Conservation (phyloP, 495 filamentous ascomycete species). For the Tuber indicum region DNA sequence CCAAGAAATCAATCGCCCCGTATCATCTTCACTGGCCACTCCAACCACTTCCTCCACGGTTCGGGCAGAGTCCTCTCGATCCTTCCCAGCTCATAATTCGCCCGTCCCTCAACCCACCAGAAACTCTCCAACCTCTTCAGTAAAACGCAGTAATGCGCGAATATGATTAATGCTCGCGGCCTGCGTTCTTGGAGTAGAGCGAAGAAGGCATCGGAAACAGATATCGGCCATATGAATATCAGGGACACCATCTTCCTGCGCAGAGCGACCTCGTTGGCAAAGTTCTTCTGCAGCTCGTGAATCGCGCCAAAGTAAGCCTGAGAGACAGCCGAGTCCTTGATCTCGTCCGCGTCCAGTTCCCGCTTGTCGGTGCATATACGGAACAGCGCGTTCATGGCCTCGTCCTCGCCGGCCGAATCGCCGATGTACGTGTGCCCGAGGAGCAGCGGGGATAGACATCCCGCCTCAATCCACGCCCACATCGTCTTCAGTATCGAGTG, state of each 20-base stretch:
- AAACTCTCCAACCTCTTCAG: slow-evolving; percentile 38
- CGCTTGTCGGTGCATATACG: slow-evolving; percentile 34
- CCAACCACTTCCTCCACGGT: slow-evolving; percentile 42
- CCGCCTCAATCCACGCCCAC: slow-evolving; percentile 26
- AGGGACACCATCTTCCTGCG: slow-evolving; percentile 7
- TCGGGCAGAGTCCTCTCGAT: slow-evolving; percentile 40
- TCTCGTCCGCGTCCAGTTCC: slow-evolving; percentile 28
- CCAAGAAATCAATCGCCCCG: slow-evolving; percentile 8
- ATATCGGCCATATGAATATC: slow-evolving; percentile 44
- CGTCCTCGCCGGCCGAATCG: slow-evolving; percentile 3
- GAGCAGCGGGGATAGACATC: slow-evolving; percentile 20
- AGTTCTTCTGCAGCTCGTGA: slow-evolving; percentile 24
- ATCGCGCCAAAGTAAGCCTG: slow-evolving; percentile 32
- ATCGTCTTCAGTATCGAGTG: slow-evolving; percentile 25
- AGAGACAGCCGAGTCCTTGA: slow-evolving; percentile 33
- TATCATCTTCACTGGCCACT: slow-evolving; percentile 38
- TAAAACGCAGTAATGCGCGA: slow-evolving; percentile 45
- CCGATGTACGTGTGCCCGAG: background rate
- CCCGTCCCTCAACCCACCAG: slow-evolving; percentile 44
- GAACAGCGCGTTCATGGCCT: slow-evolving; percentile 11
- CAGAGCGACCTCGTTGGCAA: slow-evolving; percentile 7
- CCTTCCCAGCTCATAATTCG: slow-evolving; percentile 41
- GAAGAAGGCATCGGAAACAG: slow-evolving; percentile 39
- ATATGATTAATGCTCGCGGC: slow-evolving; percentile 45
- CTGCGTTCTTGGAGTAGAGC: slow-evolving; percentile 38